These are phyloP conservation scores for Neurospora sp. DNA, from an alignment of 495 filamentous ascomycete genomes.

Conservation along the genomic window DNA sequence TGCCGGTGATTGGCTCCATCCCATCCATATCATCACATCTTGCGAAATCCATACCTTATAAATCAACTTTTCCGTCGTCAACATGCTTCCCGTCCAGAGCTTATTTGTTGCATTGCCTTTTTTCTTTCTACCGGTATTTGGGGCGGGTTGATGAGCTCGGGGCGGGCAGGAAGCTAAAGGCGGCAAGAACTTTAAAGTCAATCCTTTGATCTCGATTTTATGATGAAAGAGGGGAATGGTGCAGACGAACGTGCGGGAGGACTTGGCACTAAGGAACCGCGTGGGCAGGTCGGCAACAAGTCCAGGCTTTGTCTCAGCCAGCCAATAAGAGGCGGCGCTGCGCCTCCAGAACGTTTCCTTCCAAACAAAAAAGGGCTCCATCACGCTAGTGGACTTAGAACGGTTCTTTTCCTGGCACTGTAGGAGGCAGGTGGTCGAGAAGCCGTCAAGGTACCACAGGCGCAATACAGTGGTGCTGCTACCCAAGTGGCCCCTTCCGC, in stretches of 20 bases:
- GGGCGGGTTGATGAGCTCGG: background rate
- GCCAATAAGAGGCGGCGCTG: slow-evolving; percentile 15
- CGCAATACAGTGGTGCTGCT: slow-evolving; percentile 11
- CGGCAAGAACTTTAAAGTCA: background rate
- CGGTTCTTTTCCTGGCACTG: slow-evolving; percentile 2
- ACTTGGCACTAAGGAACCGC: background rate
- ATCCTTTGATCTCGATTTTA: background rate
- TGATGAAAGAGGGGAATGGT: background rate
- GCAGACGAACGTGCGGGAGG: background rate
- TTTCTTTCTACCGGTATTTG: background rate
- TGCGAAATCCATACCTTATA: background rate
- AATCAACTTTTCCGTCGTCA: background rate
- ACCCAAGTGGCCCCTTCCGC: slow-evolving; percentile 21
- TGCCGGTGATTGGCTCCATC: background rate
- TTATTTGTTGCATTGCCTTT: too few species aligned
- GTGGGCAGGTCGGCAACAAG: background rate
- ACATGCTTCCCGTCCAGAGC: background rate
- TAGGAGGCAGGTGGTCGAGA: background rate
- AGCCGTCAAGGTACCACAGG: background rate
- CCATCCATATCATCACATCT: background rate
- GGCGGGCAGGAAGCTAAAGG: background rate
- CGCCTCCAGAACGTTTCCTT: slow-evolving; percentile 21
- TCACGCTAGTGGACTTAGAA: slow-evolving; percentile 12
- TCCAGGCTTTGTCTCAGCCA: slow-evolving; percentile 8
- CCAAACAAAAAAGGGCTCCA: slow-evolving; percentile 8